These are phyloP conservation scores for Arabidopsis arenosa DNA, from an alignment of 345 rosid genomes.

Conservation along the genomic window DNA sequence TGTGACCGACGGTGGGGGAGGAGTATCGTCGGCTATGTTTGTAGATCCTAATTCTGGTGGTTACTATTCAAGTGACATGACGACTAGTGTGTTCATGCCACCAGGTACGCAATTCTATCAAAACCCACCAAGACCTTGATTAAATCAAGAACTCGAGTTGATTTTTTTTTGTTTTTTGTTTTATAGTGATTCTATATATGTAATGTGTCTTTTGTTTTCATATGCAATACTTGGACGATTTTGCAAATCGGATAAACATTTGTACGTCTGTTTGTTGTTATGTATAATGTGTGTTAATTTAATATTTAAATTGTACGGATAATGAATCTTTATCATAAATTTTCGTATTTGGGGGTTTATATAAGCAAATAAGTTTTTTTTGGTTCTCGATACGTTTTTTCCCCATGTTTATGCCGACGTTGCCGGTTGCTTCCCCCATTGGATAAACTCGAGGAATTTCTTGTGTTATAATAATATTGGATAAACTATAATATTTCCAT, in stretches of 20 bases:
- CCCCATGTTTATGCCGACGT: slow-evolving; percentile 37
- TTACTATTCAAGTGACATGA: slow-evolving; percentile 42
- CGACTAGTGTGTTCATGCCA: slow-evolving; percentile 41
- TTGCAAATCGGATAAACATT: slow-evolving; percentile 34
- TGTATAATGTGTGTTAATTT: slow-evolving; percentile 24
- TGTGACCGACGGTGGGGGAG: slow-evolving; percentile 27
- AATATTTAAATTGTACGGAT: slow-evolving; percentile 30
- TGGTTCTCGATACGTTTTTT: slow-evolving; percentile 41
- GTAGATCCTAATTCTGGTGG: slow-evolving; percentile 44
- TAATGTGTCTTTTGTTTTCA: slow-evolving; percentile 18
- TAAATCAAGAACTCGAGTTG: slow-evolving; percentile 26
- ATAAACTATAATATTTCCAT: slow-evolving; percentile 17
- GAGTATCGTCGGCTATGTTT: slow-evolving; percentile 41
- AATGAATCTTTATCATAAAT: slow-evolving; percentile 18
- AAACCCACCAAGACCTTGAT: slow-evolving; percentile 47
- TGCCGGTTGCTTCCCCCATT: slow-evolving; percentile 46
- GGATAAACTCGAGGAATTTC: slow-evolving; percentile 41
- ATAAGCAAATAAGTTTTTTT: slow-evolving; percentile 8
- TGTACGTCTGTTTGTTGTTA: slow-evolving; percentile 28
- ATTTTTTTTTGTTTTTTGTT: neutral
- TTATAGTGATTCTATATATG: slow-evolving; percentile 16
- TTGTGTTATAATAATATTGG: slow-evolving; percentile 36
- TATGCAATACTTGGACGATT: slow-evolving; percentile 34
- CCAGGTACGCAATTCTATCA: slow-evolving; percentile 48
- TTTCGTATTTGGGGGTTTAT: slow-evolving; percentile 10